phyloP scores from a whole-genome alignment of 495 filamentous ascomycete species.

The Penicillium macrosclerotiorum region DNA sequence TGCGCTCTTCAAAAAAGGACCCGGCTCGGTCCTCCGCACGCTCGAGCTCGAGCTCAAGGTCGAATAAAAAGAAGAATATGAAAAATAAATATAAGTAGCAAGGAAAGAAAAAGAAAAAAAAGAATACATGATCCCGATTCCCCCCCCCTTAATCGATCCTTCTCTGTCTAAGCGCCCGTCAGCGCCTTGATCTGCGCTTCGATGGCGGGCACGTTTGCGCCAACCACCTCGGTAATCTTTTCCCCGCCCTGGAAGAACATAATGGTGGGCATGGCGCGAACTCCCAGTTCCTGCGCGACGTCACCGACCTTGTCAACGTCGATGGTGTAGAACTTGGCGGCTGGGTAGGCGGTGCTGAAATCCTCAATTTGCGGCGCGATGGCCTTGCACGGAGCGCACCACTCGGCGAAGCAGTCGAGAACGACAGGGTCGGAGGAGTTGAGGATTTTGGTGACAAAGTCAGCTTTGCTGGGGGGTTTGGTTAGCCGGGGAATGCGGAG shows the following conservation, averaged over 20 bases:
- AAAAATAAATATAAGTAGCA: too few species aligned
- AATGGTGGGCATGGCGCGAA: conserved; percentile 91
- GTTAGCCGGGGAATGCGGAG: not conserved
- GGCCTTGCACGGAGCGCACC: conserved; percentile 89
- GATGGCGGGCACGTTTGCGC: conserved; percentile 56
- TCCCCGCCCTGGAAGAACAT: conserved; percentile 72
- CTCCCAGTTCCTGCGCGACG: conserved; percentile 68
- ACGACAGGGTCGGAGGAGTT: conserved; percentile 49
- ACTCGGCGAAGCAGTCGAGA: conserved; percentile 79
- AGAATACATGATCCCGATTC: too few species aligned
- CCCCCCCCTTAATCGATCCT: too few species aligned
- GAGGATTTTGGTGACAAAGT: conserved; percentile 33
- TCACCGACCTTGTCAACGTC: conserved; percentile 79
- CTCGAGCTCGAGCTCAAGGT: too few species aligned
- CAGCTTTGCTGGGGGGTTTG: conserved; percentile 6
- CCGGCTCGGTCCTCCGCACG: too few species aligned
- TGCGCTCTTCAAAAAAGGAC: too few species aligned
- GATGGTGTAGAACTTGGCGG: conserved; percentile 76
- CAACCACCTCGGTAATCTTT: conserved; percentile 62
- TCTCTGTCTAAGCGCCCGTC: not conserved
- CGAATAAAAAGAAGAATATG: too few species aligned
- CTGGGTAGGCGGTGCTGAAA: conserved; percentile 52
- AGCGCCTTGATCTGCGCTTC: conserved; percentile 10
- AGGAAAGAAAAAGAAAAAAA: too few species aligned
- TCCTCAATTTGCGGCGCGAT: conserved; percentile 70